Percentiles rank a stretch among this genome's conserved stretches.
Evolutionary conservation across 495 filamentous ascomycete species (phyloP).

Genomic region (Annulohypoxylon stygium): DNA sequence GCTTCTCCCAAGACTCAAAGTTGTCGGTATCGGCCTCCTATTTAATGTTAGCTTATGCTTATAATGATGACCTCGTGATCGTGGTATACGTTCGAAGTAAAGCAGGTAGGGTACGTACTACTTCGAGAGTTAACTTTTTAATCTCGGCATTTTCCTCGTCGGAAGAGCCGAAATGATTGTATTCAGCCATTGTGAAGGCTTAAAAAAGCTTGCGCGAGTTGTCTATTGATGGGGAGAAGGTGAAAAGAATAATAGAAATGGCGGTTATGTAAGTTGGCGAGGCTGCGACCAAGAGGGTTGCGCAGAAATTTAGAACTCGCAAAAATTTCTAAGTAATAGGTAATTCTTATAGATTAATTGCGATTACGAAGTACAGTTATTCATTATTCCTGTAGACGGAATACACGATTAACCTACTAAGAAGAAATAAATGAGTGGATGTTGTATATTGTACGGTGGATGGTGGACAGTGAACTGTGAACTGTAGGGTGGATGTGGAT

Average conservation of each 20-base stretch:
- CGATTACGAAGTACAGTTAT: not conserved
- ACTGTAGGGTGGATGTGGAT: not conserved
- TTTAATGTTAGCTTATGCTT: constrained; percentile 25
- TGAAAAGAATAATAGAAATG: constrained; percentile 1
- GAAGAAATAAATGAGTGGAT: constrained; percentile 14
- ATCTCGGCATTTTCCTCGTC: constrained; percentile 91
- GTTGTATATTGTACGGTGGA: not conserved
- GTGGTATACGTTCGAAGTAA: not conserved
- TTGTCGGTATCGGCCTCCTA: constrained; percentile 85
- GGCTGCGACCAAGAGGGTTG: constrained; percentile 28
- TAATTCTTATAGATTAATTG: constrained; percentile 21
- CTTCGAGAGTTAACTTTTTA: constrained; percentile 78
- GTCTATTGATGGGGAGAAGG: constrained; percentile 22
- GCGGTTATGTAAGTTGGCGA: constrained; percentile 17
- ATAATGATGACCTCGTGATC: constrained; percentile 9
- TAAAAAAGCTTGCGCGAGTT: constrained; percentile 4
- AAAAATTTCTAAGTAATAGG: constrained; percentile 1
- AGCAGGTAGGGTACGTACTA: constrained; percentile 68
- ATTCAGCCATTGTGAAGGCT: constrained; percentile 57
- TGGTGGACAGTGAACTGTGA: no score
- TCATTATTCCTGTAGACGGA: constrained; percentile 8
- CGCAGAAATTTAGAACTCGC: constrained; percentile 14
- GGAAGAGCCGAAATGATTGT: constrained; percentile 74
- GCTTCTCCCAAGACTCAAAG: constrained; percentile 95
- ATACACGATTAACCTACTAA: not conserved